Base-by-base conservation (phyloP, 2,329 filamentous ascomycete genomes). In the Ampelomyces quisqualis region DNA sequence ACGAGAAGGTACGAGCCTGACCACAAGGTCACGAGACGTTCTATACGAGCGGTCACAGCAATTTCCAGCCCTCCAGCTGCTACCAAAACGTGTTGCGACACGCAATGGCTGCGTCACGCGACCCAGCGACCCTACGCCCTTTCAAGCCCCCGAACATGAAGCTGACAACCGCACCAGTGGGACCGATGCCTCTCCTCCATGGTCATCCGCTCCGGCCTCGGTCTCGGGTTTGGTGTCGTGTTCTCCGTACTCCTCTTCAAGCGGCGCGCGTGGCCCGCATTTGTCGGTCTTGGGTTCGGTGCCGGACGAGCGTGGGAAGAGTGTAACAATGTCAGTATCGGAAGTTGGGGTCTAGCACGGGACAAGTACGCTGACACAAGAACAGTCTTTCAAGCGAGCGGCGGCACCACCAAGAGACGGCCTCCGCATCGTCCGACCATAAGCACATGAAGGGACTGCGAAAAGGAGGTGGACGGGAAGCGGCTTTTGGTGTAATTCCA, bases 171-270 rank as follows among this genome's bases (percentile, higher is more conserved):
- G n/a, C 19, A 24, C 9, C 40, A 98, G 93, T 98, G 93, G 93
- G 93, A 98, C 72, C 91, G 88, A 76, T 96, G 93, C 74, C 84
- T 98, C 60, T 97, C 93, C 60, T 96, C 94, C 67, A 82, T 96
- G 72, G 82, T 98, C 69, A 94, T 98, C 78, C 90, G 94, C 73
- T 97, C 91, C 55, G 85, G 88, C 41, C 86, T 98, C 71, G 93
- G 93, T 65, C 86, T 97, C 69, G 89, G 87, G 59, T 98, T 98
- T 75, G 93, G 93, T 69, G 86, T 98, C 70, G 88, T 98, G 74
- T 97, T 98, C 79, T 97, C 93, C 48, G 90, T 98, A 48, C 86
- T 98, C 44, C 76, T 98, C 40, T 98, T 98, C 82, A 95, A 95
- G 81, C 86, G 94, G 73, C 85, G 93, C 76, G 88, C 93, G 55